Percentiles rank a stretch among this genome's conserved stretches.
Evolutionary conservation across 1,284 basidiomycete species (phyloP).

Genomic region (Grifola frondosa): DNA sequence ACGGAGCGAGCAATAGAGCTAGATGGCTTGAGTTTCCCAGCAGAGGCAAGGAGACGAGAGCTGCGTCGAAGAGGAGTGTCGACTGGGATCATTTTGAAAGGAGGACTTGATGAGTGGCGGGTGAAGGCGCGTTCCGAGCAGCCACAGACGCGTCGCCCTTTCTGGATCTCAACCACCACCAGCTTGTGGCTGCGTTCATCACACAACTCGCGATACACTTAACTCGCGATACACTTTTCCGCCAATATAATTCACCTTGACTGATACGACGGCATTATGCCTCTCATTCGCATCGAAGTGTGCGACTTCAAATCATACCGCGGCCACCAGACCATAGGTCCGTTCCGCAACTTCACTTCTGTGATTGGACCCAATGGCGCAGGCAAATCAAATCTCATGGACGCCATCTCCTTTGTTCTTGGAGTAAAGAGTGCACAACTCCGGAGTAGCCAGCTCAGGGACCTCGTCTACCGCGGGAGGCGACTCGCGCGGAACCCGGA

Average conservation of each 20-base stretch:
- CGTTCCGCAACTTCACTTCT: conserved; percentile 91
- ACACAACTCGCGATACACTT: not conserved
- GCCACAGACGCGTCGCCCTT: conserved; percentile 3
- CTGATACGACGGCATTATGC: conserved; percentile 45
- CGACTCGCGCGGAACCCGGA: conserved; percentile 61
- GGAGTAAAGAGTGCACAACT: conserved; percentile 94
- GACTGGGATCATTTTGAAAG: too few species aligned
- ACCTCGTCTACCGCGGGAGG: conserved; percentile 92
- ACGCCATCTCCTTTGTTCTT: conserved; percentile 98
- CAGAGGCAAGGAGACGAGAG: too few species aligned
- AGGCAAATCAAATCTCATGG: conserved; percentile 99
- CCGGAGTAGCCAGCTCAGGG: conserved; percentile 90
- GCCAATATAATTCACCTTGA: not conserved
- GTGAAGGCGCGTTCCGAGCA: too few species aligned
- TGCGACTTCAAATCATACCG: conserved; percentile 94
- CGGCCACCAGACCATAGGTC: conserved; percentile 86
- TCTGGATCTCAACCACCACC: not conserved
- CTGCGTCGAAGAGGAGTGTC: too few species aligned
- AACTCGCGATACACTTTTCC: not conserved
- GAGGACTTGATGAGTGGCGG: too few species aligned
- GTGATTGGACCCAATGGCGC: conserved; percentile 99
- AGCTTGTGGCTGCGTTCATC: not conserved
- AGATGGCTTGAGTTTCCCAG: too few species aligned
- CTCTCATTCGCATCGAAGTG: conserved; percentile 78
- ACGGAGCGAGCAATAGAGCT: too few species aligned